Evolutionary conservation across 139 green algal genomes (phyloP).

Genomic region (Astrephomene gubernaculifera): DNA sequence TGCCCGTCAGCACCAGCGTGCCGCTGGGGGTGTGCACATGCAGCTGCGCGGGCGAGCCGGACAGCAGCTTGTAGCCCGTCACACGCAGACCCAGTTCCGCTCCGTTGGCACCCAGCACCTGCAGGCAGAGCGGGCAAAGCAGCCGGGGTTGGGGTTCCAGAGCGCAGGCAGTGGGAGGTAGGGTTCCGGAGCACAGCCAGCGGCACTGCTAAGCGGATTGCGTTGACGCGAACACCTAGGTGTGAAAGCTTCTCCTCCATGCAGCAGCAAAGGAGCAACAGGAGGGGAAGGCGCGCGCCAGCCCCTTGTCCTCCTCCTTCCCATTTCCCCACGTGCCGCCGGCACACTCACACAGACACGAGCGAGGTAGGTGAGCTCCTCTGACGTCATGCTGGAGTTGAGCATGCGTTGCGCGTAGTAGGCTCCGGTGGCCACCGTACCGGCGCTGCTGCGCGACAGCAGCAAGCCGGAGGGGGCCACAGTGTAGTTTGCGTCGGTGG

Average conservation of each 20-base stretch:
- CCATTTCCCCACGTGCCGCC: too few relatives aligned
- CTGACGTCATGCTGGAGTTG: slow-evolving; percentile 11
- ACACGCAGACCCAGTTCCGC: neutral
- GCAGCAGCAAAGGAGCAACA: too few relatives aligned
- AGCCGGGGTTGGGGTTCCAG: too few relatives aligned
- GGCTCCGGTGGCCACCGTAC: neutral
- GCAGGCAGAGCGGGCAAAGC: neutral
- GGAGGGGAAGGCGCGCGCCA: too few relatives aligned
- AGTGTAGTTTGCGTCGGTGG: neutral
- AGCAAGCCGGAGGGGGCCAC: neutral
- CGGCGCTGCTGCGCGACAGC: neutral
- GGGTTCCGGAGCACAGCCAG: too few relatives aligned
- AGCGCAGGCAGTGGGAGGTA: too few relatives aligned
- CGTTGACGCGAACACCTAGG: too few relatives aligned
- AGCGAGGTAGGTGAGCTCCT: neutral
- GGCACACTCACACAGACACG: slow-evolving; percentile 2
- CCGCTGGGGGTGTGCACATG: neutral
- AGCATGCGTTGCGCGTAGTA: neutral
- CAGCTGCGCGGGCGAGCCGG: neutral
- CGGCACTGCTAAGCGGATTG: too few relatives aligned
- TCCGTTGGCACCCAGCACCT: neutral
- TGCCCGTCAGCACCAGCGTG: neutral
- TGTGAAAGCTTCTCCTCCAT: too few relatives aligned
- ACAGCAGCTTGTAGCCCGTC: neutral
- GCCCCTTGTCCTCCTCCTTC: too few relatives aligned